Base-by-base conservation (phyloP, 345 rosid genomes). In the Citrus maxima region DNA sequence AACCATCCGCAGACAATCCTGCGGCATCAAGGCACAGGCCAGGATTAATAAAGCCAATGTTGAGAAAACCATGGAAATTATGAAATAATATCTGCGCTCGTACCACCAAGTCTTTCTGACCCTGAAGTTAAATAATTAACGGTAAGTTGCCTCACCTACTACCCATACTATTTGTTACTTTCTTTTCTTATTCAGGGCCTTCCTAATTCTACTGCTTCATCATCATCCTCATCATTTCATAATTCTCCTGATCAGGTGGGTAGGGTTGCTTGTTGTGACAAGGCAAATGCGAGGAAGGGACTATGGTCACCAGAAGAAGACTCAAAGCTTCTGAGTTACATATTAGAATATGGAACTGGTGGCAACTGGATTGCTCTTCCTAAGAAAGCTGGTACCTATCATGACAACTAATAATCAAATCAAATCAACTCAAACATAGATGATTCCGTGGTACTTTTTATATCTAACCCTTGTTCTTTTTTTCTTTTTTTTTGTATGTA, bases 301-400 rank as follows among this genome's bases (percentile, higher is more conserved):
- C 98, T 97, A 75, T 95, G 98, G 98, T 92, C 97, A 25, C 92
- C 97, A 25, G 98, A 95, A 80, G 98, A 95, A 86, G 98, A 95
- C 77, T 81, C 90, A 9, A 95, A 90, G 87, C 97, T 93, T 40
- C 92, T 86, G 81, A 92, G 86, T 34, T 90, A 87, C 90, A 92
- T 93, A 1, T 92, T 92, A 78, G 93, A 88, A 73, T 77, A 81
- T 85, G 98, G 98, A 5, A 93, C 89, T 81, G 97, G 95, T 70
- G 95, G 98, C 22, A 95, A 90, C 68, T 95, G 98, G 97, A 95
- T 93, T 78, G 87, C 98, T 81, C 91, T 92, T 70, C 97, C 98
- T 72, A 94, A 85, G 46, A 95, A 95, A 89, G 98, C 95, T 74
- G 98, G 98, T 93, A 90, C 72, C 3, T 9, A 40, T 9, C 46